Evolutionary conservation across 495 filamentous ascomycete genomes (phyloP).

Genomic region (Talaromyces stipitatus): DNA sequence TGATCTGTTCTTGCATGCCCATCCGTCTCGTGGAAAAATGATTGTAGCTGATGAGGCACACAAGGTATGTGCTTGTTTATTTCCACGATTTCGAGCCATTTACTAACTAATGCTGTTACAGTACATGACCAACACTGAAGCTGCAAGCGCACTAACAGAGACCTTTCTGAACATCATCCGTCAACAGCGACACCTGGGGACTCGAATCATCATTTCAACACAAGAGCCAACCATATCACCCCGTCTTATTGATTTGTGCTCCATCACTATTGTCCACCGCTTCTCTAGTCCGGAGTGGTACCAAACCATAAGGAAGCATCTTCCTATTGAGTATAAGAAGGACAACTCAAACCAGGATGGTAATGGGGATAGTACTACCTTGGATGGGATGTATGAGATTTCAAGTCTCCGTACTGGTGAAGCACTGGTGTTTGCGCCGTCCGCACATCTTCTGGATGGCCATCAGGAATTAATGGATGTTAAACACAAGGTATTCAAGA

Average conservation of each 20-base stretch:
- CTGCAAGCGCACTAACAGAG: constrained; percentile 48
- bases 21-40: constrained; percentile 34
- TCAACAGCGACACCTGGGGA: constrained; percentile 62
- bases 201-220: constrained; percentile 62
- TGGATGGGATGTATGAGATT: constrained; percentile 8
- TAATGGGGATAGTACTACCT: constrained; percentile 7
- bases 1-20: constrained; percentile 48
- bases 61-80: constrained; percentile 29
- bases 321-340: constrained; percentile 34
- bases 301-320: constrained; percentile 46
- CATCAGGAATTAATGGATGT: constrained; percentile 8
- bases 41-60: constrained; percentile 56
- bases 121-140: constrained; percentile 35
- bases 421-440: constrained; percentile 59
- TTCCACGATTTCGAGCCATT: neutral
- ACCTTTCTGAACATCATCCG: constrained; percentile 58
- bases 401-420: constrained; percentile 52
- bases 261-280: constrained; percentile 63
- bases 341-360: constrained; percentile 9
- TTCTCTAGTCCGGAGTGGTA: constrained; percentile 71
- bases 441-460: constrained; percentile 37
- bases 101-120: constrained; percentile 13
- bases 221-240: constrained; percentile 73
- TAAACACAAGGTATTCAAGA: constrained; percentile 12
- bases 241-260: constrained; percentile 60